phyloP scores from a whole-genome alignment of 495 filamentous ascomycete species.

The Tuber indicum region DNA sequence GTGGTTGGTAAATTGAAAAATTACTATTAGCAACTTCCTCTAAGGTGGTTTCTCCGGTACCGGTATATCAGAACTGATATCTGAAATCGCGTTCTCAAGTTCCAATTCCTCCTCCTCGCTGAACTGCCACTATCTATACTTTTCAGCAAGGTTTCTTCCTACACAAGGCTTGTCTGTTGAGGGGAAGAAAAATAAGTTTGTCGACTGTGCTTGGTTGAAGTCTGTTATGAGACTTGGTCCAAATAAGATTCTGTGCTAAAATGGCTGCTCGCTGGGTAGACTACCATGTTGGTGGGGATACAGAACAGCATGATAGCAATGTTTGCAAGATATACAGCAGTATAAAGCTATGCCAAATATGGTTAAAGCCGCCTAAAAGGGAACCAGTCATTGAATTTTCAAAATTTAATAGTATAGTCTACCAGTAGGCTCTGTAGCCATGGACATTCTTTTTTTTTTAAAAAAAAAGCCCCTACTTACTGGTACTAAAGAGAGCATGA shows the following conservation, averaged over 20 bases:
- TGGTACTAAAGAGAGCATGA: too few species aligned
- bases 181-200: background rate
- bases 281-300: background rate
- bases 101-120: background rate
- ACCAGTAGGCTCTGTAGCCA: too few species aligned
- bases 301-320: background rate
- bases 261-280: background rate
- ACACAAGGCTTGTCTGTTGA: background rate
- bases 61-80: background rate
- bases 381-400: background rate
- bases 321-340: background rate
- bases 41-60: too few species aligned
- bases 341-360: background rate
- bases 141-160: background rate
- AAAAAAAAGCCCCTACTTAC: too few species aligned
- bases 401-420: too few species aligned
- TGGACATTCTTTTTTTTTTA: too few species aligned
- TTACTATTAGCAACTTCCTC: too few species aligned
- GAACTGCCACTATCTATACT: background rate
- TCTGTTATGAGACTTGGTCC: background rate
- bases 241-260: background rate
- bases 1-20: too few species aligned
- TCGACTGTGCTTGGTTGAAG: background rate
- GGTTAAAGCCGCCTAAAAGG: background rate
- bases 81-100: background rate